Evolutionary conservation across 768 basidiomycete genomes (phyloP), one percentile per base, ranked within the genome.

Genomic region (Pleurotus ostreatus): DNA sequence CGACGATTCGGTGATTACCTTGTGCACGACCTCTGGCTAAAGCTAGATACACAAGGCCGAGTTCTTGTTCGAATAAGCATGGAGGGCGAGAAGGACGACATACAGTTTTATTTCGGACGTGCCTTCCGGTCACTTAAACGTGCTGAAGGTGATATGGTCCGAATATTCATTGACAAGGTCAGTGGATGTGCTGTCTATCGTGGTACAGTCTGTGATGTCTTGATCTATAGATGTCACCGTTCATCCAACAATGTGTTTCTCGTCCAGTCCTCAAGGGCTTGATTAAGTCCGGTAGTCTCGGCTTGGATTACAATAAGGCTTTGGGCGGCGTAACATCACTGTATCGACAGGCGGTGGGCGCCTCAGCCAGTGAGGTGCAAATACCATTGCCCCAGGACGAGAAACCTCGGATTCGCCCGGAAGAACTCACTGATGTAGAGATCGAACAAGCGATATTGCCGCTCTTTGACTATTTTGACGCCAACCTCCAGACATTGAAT

Each of bases 21-120:
- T 58, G 78, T 93, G 2, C 94, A 94, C 64, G 97, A 99, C 57
- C 68, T 95, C 5, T 94, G 94, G 89, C 80, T 95, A 74, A 89
- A 92, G 58, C 74, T 98, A 13, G 95, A 98, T 66, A 85, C 87
- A 0, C 80, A 84, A 54, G 94, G 97, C 4, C 83, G 93, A 34
- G 80, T 98, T 49, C 73, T 97, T 38, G 75, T 97, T 30, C 83
- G 97, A 16, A 81, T 98, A 57, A 95, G 93, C 66, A 97, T 98
- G 94, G 97, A 99, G 66, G 94, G 95, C 53, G 97, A 98, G 78
- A 94, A 96, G 71, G 94, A 97, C 63, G 97, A 99, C 67, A 92
- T 94, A 6, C 91, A 91, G 62, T 99, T 97, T 76, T 95, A 90
- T 77, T 99, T 98, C 65, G 97, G 97, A 23, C 81, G 94, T 30